Conservation (phyloP, 306 rosid genomes). For the Pyrus communis region DNA sequence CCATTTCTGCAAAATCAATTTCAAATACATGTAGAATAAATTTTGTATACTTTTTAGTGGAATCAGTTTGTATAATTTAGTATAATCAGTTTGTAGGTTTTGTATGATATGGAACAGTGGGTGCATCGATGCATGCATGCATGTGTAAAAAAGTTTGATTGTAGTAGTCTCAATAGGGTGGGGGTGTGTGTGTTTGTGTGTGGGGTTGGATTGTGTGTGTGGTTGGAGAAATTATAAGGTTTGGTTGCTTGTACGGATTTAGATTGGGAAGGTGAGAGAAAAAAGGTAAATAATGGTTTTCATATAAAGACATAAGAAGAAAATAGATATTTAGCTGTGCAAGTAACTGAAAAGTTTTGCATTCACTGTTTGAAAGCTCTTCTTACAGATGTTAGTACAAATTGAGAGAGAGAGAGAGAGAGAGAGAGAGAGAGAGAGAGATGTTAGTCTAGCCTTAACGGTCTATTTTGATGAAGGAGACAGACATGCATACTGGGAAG, state of each 20-base stretch:
- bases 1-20: too few relatives aligned
- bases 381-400: neutral
- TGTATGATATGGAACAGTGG: slow-evolving; percentile 2
- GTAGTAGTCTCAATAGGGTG: slow-evolving; percentile 29
- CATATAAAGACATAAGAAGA: slow-evolving; percentile 45
- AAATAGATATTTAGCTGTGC: slow-evolving; percentile 24
- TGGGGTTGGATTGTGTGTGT: neutral
- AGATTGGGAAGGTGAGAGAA: slow-evolving; percentile 40
- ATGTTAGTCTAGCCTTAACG: neutral
- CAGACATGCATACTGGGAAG: neutral
- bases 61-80: too few relatives aligned
- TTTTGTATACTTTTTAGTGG: too few relatives aligned
- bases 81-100: neutral
- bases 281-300: slow-evolving; percentile 68
- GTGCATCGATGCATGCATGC: neutral
- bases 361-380: slow-evolving; percentile 53
- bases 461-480: neutral
- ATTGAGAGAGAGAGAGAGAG: neutral
- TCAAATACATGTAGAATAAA: too few relatives aligned
- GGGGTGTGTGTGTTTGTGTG: slow-evolving; percentile 1
- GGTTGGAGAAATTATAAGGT: slow-evolving; percentile 23
- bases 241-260: slow-evolving; percentile 45
- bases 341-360: slow-evolving; percentile 40
- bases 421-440: slow-evolving; percentile 1
- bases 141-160: slow-evolving; percentile 2